These are phyloP conservation scores for Boletellus emodensis DNA, from an alignment of 768 basidiomycete species.

Conservation along the genomic window DNA sequence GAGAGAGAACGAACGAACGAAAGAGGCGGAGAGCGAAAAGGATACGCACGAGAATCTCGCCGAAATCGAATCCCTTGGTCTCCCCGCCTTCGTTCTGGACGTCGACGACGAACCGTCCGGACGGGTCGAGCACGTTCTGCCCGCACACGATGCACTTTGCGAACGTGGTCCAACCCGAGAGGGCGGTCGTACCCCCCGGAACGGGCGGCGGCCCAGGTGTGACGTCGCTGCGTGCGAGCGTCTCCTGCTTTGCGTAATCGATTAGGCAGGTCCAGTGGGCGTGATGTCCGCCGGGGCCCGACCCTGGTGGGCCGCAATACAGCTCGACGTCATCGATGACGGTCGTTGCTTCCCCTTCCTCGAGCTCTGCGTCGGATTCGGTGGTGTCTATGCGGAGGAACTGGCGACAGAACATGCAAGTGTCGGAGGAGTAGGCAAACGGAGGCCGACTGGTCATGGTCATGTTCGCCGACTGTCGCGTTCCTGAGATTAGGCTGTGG, in stretches of 20 bases:
- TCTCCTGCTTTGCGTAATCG: slow-evolving; percentile 12
- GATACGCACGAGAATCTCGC: slow-evolving; percentile 23
- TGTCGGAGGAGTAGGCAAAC: slow-evolving; percentile 18
- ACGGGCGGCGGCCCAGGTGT: neutral
- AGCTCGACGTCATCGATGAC: slow-evolving; percentile 25
- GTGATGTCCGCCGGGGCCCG: slow-evolving; percentile 21
- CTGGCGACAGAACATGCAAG: slow-evolving; percentile 23
- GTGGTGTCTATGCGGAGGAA: slow-evolving; percentile 10
- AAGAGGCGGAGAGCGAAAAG: no score
- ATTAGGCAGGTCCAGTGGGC: slow-evolving; percentile 27
- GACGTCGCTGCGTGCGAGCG: neutral
- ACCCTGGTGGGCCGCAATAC: slow-evolving; percentile 20
- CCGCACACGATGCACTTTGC: slow-evolving; percentile 16
- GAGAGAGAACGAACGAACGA: no score
- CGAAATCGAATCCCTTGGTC: slow-evolving; percentile 25
- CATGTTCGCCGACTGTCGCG: neutral
- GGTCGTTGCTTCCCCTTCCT: slow-evolving; percentile 2
- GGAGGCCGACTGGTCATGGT: slow-evolving; percentile 7
- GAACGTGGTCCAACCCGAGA: neutral
- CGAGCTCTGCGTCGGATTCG: slow-evolving; percentile 3
- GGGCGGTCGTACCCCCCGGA: no score
- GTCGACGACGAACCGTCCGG: slow-evolving; percentile 22
- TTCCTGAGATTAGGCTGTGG: neutral
- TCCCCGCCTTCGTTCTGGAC: slow-evolving; percentile 26
- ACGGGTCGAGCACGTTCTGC: slow-evolving; percentile 12